A percentile compares a stretch with the other conserved stretches of the same genome.
Evolutionary conservation across 176 grass and related monocot genomes (phyloP).

Genomic region (Carex littledalei): DNA sequence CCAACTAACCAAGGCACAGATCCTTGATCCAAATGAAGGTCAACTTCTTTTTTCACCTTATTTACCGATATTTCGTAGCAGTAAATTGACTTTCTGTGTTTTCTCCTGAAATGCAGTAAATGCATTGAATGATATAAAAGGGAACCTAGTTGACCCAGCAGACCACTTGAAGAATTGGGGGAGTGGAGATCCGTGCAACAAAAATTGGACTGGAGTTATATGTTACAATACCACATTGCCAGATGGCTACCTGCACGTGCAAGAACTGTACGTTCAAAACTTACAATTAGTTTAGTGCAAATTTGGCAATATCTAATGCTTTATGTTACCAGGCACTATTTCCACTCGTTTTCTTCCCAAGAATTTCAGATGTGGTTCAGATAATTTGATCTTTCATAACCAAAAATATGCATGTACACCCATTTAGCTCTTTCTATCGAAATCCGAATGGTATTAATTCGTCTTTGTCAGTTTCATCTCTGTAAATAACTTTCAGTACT

Average conservation of each 20-base stretch:
- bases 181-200: constrained; percentile 71
- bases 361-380: neutral
- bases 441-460: neutral
- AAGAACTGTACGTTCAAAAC: constrained; percentile 66
- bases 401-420: neutral
- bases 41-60: constrained; percentile 10
- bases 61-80: neutral
- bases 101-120: constrained; percentile 44
- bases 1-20: constrained; percentile 33
- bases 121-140: constrained; percentile 64
- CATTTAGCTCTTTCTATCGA: neutral
- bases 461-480: neutral
- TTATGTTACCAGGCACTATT: neutral
- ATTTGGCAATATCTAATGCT: neutral
- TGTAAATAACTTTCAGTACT: neutral
- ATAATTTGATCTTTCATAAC: neutral
- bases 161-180: constrained; percentile 50
- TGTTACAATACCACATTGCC: constrained; percentile 53
- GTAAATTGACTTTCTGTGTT: constrained; percentile 11
- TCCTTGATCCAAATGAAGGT: constrained; percentile 83
- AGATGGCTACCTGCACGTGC: constrained; percentile 77
- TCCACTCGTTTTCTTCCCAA: neutral
- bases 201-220: constrained; percentile 68
- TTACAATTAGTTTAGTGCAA: constrained; percentile 28
- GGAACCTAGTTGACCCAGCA: constrained; percentile 44